Base-by-base conservation (phyloP, 2,329 filamentous ascomycete species). In the Clonostachys byssicola region DNA sequence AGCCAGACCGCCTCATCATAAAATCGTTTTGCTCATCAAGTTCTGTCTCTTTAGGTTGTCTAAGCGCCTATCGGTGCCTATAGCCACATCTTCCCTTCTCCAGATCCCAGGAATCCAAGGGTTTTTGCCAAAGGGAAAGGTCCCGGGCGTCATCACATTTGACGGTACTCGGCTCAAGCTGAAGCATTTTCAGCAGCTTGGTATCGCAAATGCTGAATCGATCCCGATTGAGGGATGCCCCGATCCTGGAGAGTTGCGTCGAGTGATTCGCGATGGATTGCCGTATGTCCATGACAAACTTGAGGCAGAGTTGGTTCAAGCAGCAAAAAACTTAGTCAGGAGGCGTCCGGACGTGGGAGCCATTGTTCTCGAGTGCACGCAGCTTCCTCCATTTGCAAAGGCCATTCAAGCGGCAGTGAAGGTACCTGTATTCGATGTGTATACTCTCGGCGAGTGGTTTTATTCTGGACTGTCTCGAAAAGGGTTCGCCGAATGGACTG, bases 341-440 rank as follows among this genome's bases (percentile, higher is more conserved):
- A 45, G 44, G 12, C 30, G 52, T 39, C 43, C 52, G 14, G 45
- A 62, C 61, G 42, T 57, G 54, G 34, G 48, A 1, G 48, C 49
- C 2, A 23, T 53, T 4, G 51, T 56, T 2, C 23, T 68, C 23
- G 66, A 68, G 48, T 70, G 66, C 48, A 67, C 61, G 5, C 54
- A 68, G 34, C 66, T 70, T 62, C 57, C 65, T 1, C 61, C 63
- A 0, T 68, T 62, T 46, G 59, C 56, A 0, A 56, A 61, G 41
- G 53, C 57, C 1, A 62, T 68, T 20, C 60, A 62, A n/a, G n/a
- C 43, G 12, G 56, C 56, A 8, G 53, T 60, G 4, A 52, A 54
- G 1, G 40, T 62, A 20, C 62, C 64, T 1, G 61, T 64, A 1
- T 66, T 66, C 44, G 66, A 70, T 51, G 60, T 68, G 5, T 64